Percentiles rank a stretch among this genome's conserved stretches.
Conservation (phyloP, 2,329 filamentous ascomycete species). For the Penicillium fuscoglaucum region DNA sequence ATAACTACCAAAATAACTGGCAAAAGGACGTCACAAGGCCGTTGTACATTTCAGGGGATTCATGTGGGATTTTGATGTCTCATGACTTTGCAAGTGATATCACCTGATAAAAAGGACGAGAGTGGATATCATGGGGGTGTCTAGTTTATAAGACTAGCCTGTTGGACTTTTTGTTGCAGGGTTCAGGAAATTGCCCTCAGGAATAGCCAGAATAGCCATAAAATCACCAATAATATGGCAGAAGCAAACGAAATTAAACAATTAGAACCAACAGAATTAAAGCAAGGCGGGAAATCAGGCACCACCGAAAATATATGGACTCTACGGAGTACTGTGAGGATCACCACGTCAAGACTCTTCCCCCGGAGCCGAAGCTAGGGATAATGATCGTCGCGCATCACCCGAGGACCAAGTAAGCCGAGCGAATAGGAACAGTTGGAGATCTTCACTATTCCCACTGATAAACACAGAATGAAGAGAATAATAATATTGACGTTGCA, state of each 20-base stretch:
- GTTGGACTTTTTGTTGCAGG: background rate
- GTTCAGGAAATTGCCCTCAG: background rate
- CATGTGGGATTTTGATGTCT: background rate
- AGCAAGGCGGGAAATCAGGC: background rate
- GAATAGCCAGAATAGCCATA: background rate
- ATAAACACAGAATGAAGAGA: background rate
- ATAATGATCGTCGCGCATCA: constrained; percentile 6
- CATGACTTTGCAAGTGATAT: too few relatives aligned
- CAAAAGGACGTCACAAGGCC: too few relatives aligned
- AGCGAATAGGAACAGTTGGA: background rate
- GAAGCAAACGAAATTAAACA: background rate
- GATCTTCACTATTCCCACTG: background rate
- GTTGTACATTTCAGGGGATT: background rate
- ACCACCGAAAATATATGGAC: background rate
- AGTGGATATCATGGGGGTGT: too few relatives aligned
- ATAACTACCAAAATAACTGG: too few relatives aligned
- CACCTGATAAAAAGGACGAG: too few relatives aligned
- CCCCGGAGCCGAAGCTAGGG: constrained; percentile 1
- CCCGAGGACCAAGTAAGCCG: background rate
- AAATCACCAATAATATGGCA: background rate
- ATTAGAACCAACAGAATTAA: background rate
- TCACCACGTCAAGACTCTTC: too few relatives aligned
- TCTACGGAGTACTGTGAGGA: background rate
- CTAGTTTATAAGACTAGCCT: background rate
- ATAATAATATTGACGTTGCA: background rate